Percentiles rank a stretch among this genome's conserved stretches.
Evolutionary conservation across 768 basidiomycete species (phyloP).

Genomic region (Psilocybe subaeruginosa): DNA sequence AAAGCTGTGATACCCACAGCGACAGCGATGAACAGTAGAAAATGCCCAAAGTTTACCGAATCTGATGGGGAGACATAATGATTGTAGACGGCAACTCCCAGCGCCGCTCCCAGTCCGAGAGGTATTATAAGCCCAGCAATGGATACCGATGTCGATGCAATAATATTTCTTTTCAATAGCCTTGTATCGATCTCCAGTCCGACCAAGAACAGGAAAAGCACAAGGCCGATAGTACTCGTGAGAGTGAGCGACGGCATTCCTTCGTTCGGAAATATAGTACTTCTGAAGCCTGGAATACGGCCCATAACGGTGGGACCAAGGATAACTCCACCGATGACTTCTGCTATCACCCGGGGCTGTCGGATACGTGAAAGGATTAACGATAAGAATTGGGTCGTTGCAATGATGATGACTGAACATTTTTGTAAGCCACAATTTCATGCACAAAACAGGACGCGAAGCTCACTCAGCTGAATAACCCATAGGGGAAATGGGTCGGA

Average conservation of each 20-base stretch:
- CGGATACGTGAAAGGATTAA: constrained; percentile 66
- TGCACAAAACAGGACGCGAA: neutral
- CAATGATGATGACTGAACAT: constrained; percentile 72
- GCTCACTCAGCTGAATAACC: constrained; percentile 75
- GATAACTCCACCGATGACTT: constrained; percentile 89
- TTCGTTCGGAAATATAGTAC: constrained; percentile 55
- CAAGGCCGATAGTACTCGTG: constrained; percentile 74
- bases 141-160: constrained; percentile 61
- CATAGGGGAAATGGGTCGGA: constrained; percentile 75
- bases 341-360: constrained; percentile 91
- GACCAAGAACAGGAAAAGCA: constrained; percentile 82
- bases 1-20: constrained; percentile 84
- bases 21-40: constrained; percentile 84
- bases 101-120: constrained; percentile 77
- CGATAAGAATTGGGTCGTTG: constrained; percentile 74
- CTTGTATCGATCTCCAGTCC: constrained; percentile 83
- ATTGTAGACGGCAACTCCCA: constrained; percentile 74
- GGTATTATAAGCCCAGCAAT: constrained; percentile 74
- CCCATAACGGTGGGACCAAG: constrained; percentile 82
- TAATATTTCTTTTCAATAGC: constrained; percentile 65
- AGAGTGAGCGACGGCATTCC: constrained; percentile 66
- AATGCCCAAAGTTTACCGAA: constrained; percentile 74
- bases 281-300: constrained; percentile 71
- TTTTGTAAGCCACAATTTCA: neutral
- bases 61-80: constrained; percentile 53